Base-by-base conservation (phyloP, 306 rosid genomes). In the Dalbergia oliveri region DNA sequence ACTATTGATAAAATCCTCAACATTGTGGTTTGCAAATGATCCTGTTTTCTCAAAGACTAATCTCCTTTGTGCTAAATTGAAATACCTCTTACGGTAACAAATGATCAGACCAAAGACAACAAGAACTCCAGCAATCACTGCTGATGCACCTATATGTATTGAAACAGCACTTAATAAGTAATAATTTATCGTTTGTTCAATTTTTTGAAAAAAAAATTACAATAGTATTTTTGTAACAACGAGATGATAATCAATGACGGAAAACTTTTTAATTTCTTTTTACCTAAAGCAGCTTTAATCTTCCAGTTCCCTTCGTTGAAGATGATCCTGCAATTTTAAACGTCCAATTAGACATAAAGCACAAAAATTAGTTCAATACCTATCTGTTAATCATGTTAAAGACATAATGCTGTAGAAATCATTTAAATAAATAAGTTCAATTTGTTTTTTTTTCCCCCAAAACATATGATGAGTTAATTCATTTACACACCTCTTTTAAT, bases 1-100 rank as follows among this genome's bases (percentile, higher is more conserved):
- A 54, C 4, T 16, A 15, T 7, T 5, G 26, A 54, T 54, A 18
- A 54, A 54, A 54, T 54, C 26, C 9, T 54, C 23, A 39, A 87
- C 86, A 59, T 86, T 18, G 12, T 89, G 87, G 14, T 80, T 80
- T 37, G 84, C 87, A 2, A 87, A 88, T 7, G 88, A 76, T 77
- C 81, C 72, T 54, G 60, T 54, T 54, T 54, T 8, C 10, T 6
- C 5, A n/a, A n/a, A 6, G 4, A 54, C n/a, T 16, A 54, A 54
- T 21, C 60, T 54, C 60, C 11, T 16, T 54, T 54, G 60, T 54
- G 60, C 11, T 54, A 54, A 16, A 1, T 83, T 84, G 47, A 88
- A 16, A 18, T 88, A 47, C 80, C 11, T 73, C 60, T n/a, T 54
- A 11, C 26, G 11, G 7, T 54, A n/a, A 18, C 60, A 54, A 54